A percentile compares a stretch with the other conserved stretches of the same genome.
Evolutionary conservation across 2,329 filamentous ascomycete species (phyloP).

Genomic region (Sporothrix humicola): DNA sequence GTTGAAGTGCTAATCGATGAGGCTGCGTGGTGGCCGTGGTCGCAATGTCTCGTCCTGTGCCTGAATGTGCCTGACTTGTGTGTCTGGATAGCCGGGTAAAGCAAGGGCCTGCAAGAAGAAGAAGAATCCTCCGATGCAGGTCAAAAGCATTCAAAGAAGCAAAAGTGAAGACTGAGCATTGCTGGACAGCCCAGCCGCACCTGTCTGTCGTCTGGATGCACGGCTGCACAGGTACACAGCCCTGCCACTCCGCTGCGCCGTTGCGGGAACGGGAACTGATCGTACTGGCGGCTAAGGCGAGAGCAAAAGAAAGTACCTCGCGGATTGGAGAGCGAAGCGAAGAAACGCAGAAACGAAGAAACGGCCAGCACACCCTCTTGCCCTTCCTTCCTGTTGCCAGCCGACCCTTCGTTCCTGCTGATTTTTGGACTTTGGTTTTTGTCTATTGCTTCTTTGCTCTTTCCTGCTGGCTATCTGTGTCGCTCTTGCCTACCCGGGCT

Average conservation of each 20-base stretch:
- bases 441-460: background rate
- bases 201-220: background rate
- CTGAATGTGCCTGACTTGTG: background rate
- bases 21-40: background rate
- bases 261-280: background rate
- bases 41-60: background rate
- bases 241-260: constrained; percentile 25
- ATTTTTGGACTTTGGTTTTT: background rate
- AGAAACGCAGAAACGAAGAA: background rate
- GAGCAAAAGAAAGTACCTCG: background rate
- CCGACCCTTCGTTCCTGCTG: background rate
- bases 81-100: background rate
- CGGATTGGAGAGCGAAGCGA: background rate
- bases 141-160: background rate
- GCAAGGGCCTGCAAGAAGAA: background rate
- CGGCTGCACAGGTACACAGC: constrained; percentile 23
- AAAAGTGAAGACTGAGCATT: background rate
- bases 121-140: background rate
- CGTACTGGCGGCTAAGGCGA: constrained; percentile 16
- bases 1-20: too few relatives aligned
- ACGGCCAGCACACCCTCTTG: constrained; percentile 12
- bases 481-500: background rate
- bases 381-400: background rate
- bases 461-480: background rate
- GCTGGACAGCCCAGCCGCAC: background rate